phyloP scores from a whole-genome alignment of 805 yeast species.

The Metschnikowia similis region DNA sequence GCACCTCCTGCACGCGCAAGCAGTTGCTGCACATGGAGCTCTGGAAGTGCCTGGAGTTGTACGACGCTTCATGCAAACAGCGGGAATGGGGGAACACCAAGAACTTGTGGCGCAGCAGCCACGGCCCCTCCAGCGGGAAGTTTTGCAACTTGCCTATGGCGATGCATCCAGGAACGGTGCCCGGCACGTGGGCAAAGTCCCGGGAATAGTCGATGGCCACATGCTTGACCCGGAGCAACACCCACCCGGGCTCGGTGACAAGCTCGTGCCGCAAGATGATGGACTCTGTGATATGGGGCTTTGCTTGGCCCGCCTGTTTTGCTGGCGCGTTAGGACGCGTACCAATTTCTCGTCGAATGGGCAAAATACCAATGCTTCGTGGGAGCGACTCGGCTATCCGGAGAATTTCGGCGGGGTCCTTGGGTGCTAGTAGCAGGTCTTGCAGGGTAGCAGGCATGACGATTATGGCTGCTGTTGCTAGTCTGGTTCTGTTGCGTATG shows the following conservation, averaged over 20 bases:
- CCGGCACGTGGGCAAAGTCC: conserved; percentile 3
- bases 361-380: background rate
- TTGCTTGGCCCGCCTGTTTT: no score
- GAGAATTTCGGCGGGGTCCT: background rate
- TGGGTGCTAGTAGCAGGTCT: background rate
- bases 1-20: conserved; percentile 1
- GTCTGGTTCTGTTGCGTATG: no score
- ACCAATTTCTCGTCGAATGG: background rate
- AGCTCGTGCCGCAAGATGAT: conserved; percentile 11
- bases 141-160: conserved; percentile 27
- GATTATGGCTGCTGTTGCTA: no score
- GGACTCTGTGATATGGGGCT: conserved; percentile 5
- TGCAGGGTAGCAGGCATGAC: background rate
- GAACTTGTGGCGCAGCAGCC: conserved; percentile 8
- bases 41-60: background rate
- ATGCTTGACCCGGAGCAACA: conserved; percentile 14
- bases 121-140: conserved; percentile 12
- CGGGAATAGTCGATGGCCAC: conserved; percentile 13
- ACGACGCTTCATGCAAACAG: conserved; percentile 25
- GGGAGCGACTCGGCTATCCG: background rate
- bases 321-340: background rate
- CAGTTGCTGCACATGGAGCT: conserved; percentile 19
- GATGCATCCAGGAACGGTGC: conserved; percentile 32
- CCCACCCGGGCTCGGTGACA: conserved; percentile 2
- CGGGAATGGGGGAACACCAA: conserved; percentile 33